Conservation (phyloP, 2,329 filamentous ascomycete species). For the Alternaria sp. region DNA sequence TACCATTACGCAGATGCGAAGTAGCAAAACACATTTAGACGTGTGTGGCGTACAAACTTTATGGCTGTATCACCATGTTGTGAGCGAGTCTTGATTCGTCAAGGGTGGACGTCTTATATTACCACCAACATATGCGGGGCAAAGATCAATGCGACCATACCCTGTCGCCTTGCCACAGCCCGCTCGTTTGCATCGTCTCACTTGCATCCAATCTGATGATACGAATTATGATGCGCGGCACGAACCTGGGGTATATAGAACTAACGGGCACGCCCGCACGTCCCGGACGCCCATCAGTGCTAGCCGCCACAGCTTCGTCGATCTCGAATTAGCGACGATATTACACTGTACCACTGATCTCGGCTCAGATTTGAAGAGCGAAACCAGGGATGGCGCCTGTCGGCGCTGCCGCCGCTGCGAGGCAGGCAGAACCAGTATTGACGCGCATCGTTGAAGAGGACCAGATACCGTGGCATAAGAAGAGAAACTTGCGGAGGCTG, state of each 20-base stretch:
- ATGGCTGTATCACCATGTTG: neutral
- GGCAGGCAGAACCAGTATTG: conserved; percentile 51
- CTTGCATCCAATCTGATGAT: conserved; percentile 14
- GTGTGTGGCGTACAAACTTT: neutral
- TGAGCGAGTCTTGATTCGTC: neutral
- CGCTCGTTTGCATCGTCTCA: conserved; percentile 9
- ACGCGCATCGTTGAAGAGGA: conserved; percentile 54
- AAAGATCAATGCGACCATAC: conserved; percentile 13
- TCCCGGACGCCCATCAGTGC: conserved; percentile 5
- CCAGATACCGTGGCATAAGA: conserved; percentile 52
- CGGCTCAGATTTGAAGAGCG: neutral
- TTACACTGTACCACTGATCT: neutral
- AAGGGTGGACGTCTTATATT: conserved; percentile 2
- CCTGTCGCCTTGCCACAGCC: conserved; percentile 2
- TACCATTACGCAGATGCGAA: neutral
- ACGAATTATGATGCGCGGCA: conserved; percentile 7
- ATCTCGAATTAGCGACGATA: neutral
- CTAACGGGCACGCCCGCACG: conserved; percentile 8
- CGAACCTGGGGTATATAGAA: conserved; percentile 20
- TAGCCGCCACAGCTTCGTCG: neutral
- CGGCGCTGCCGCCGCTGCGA: conserved; percentile 22
- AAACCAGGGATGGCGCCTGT: conserved; percentile 25
- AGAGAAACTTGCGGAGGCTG: conserved; percentile 47
- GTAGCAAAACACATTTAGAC: neutral
- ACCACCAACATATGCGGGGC: conserved; percentile 22